phyloP scores from a whole-genome alignment of 495 filamentous ascomycete genomes.

The Choiromyces venosus region DNA sequence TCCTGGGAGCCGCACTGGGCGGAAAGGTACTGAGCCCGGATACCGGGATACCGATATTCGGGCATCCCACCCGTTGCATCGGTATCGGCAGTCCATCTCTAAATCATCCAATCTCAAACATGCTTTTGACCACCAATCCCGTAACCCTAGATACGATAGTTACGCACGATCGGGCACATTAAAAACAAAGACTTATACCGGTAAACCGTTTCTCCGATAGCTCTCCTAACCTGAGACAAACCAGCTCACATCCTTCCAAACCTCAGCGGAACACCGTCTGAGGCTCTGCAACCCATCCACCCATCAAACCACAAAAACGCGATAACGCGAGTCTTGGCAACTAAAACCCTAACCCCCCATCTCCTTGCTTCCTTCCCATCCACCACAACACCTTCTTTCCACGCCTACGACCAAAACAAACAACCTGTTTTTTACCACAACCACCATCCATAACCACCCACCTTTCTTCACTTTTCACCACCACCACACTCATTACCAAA shows the following conservation, averaged over 20 bases:
- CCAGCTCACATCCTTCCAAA: not conserved
- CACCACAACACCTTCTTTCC: not conserved
- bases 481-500: conserved; percentile 2
- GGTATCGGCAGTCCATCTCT: not conserved
- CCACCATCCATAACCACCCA: not conserved
- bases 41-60: not conserved
- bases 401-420: not conserved
- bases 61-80: not conserved
- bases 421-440: conserved; percentile 3
- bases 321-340: conserved; percentile 1
- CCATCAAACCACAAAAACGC: conserved; percentile 4
- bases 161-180: not conserved
- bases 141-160: not conserved
- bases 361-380: conserved; percentile 6
- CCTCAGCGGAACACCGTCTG: not conserved
- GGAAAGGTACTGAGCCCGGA: not conserved
- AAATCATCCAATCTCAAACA: not conserved
- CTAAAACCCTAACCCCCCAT: not conserved
- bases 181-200: not conserved
- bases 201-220: not conserved
- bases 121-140: not conserved
- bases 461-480: not conserved
- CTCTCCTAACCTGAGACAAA: not conserved
- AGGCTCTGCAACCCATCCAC: not conserved
- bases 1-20: not conserved